Conservation (phyloP, 2,329 filamentous ascomycete species). For the Aspergillus sp. region DNA sequence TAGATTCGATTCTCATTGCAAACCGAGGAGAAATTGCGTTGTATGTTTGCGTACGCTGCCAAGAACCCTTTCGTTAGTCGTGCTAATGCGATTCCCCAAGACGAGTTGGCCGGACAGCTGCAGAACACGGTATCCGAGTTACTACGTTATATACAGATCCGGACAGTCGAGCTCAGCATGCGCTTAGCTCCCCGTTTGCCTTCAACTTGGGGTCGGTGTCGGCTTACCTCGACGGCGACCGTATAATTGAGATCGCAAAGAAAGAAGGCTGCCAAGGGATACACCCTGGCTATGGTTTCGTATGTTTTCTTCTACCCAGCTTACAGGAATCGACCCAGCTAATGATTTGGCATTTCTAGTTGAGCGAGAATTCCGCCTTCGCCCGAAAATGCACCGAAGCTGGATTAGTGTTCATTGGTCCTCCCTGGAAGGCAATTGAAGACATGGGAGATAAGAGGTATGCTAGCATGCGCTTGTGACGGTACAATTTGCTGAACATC, state of each 20-base stretch:
- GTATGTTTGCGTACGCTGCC: slow-evolving; percentile 32
- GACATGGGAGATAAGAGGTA: slow-evolving; percentile 89
- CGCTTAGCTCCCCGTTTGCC: slow-evolving; percentile 77
- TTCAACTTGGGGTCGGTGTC: slow-evolving; percentile 79
- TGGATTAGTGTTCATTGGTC: slow-evolving; percentile 91
- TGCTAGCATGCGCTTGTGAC: background rate
- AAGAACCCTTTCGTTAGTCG: background rate
- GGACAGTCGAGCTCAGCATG: slow-evolving; percentile 84
- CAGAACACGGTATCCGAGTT: slow-evolving; percentile 83
- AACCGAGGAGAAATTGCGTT: slow-evolving; percentile 97
- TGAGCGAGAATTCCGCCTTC: slow-evolving; percentile 91
- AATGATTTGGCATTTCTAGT: slow-evolving; percentile 27
- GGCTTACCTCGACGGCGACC: slow-evolving; percentile 89
- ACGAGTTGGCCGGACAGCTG: slow-evolving; percentile 84
- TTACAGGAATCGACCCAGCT: background rate
- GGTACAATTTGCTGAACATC: slow-evolving; percentile 7
- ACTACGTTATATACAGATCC: slow-evolving; percentile 95
- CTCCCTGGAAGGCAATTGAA: slow-evolving; percentile 72
- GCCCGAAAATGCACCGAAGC: slow-evolving; percentile 84
- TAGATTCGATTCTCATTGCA: slow-evolving; percentile 84
- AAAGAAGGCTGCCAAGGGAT: slow-evolving; percentile 84
- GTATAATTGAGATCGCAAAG: slow-evolving; percentile 86
- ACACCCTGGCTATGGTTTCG: slow-evolving; percentile 92
- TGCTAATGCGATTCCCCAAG: slow-evolving; percentile 32
- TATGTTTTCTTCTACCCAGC: slow-evolving; percentile 32